phyloP scores from a whole-genome alignment of 208 protist species.

The Trypanosoma lewisi region DNA sequence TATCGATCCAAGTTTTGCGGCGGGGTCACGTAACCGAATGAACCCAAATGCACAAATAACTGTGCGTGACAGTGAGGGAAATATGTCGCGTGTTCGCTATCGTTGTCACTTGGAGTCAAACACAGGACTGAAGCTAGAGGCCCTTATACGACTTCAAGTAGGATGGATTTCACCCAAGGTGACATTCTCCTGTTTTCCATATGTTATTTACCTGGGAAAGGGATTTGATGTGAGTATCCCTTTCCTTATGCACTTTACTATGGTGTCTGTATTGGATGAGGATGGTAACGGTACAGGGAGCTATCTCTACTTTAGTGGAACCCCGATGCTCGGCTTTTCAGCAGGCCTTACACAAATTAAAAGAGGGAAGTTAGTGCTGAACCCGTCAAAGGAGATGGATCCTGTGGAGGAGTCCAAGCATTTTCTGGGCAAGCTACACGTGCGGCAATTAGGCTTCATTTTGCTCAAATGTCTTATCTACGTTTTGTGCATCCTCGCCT shows the following conservation, averaged over 20 bases:
- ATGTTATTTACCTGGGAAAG: slow-evolving; percentile 75
- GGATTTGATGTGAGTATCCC: slow-evolving; percentile 83
- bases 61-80: slow-evolving; percentile 60
- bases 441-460: slow-evolving; percentile 77
- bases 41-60: slow-evolving; percentile 87
- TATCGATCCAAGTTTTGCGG: slow-evolving; percentile 67
- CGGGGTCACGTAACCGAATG: slow-evolving; percentile 54
- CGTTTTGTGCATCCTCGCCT: slow-evolving; percentile 57
- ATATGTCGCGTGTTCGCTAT: slow-evolving; percentile 74
- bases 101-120: slow-evolving; percentile 62
- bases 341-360: slow-evolving; percentile 55
- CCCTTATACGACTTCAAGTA: slow-evolving; percentile 71
- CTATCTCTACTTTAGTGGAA: slow-evolving; percentile 84
- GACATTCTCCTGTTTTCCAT: slow-evolving; percentile 62
- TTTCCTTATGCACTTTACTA: slow-evolving; percentile 78
- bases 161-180: slow-evolving; percentile 87
- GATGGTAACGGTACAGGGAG: slow-evolving; percentile 72
- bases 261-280: slow-evolving; percentile 83
- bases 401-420: slow-evolving; percentile 54
- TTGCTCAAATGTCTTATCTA: slow-evolving; percentile 63
- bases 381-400: slow-evolving; percentile 65
- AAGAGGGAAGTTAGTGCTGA: slow-evolving; percentile 67
- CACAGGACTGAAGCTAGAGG: slow-evolving; percentile 72
- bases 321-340: slow-evolving; percentile 76
- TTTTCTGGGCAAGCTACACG: slow-evolving; percentile 78